Base-by-base conservation (phyloP, 495 filamentous ascomycete genomes). In the Penicillium canescens region DNA sequence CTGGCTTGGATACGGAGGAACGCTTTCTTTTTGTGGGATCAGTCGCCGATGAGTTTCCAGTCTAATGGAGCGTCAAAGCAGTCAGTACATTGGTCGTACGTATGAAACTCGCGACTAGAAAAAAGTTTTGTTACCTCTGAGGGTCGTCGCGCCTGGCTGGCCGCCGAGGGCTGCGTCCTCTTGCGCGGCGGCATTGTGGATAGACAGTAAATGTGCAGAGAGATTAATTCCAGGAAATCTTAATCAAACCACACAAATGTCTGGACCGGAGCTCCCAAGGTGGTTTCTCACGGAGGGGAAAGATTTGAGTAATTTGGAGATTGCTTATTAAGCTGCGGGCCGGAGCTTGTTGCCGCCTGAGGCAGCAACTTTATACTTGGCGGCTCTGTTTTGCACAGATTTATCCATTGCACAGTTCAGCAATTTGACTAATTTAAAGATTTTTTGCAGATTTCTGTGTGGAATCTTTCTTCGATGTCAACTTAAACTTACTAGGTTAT, bases 91-190 rank as follows among this genome's bases (percentile, higher is more conserved):
- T 46, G 14, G 35, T 39, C 35, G 20, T 13, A 31, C 2, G 16
- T 26, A 34, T 34, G 26, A 21, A 18, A 21, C 13, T 37, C 36
- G 49, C 40, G 49, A 44, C 28, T 16, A 16, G 18, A 47, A 62
- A 67, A 67, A 67, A 59, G 51, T 62, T 67, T 67, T 65, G 58
- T 60, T 67, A 67, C 64, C 65, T 60, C 60, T 34, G 67, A 56
- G 16, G 65, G 52, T 35, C 55, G 60, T 42, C 60, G 60, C 42
- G 48, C 46, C 23, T 62, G 46, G 33, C 51, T 55, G 23, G 60
- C 58, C 52, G 62, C 62, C 50, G 62, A 52, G 41, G 67, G 51
- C 54, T 66, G 65, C 37, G 60, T 54, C 60, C 59, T 65, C 52
- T 54, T 68, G 54, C 65, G 67, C 52, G 65, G 67, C 47, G 67